Evolutionary conservation across 345 rosid genomes (phyloP), one percentile per base, ranked within the genome.

Genomic region (Melastoma malabathricum): DNA sequence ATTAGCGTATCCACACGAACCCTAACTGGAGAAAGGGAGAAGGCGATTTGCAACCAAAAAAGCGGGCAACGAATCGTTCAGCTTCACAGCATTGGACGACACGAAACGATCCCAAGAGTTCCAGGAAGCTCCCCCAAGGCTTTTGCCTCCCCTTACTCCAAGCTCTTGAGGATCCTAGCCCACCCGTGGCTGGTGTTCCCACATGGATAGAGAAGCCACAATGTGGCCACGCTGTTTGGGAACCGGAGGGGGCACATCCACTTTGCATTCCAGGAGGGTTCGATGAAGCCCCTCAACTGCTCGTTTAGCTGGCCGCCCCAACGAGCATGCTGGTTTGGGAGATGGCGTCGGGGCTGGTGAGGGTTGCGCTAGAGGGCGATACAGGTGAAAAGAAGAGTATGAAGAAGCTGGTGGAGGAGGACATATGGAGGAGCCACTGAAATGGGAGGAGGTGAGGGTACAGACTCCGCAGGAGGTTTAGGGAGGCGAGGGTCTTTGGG

Each of bases 281-380:
- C 86, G 22, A 82, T 74, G 56, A 45, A 50, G 6, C 54, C 59
- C 93, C 98, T 4, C 81, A 74, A 0, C 78, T 86, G 57, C 51
- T 90, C 43, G 84, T 90, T 59, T 82, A 90, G 56, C 76, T 86
- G 23, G 87, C 96, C 4, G 80, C 83, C 4, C 82, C 93, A 1
- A 90, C 96, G 0, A 86, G 89, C 50, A 70, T 82, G 13, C 71
- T 90, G 2, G 89, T 86, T 2, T 65, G 80, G 29, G 96, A 90
- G 59, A 90, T 90, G 98, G 96, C 96, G 10, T 90, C 98, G 1
- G 96, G 96, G 46, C 60, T 80, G 14, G 98, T 90, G 0, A 62
- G 96, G 58, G 75, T 90, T 53, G 98, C 96, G 2, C 61, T 90
- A 10, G 94, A 84, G 51, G 76, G 82, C 29, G 89, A 79, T 13